Conservation (phyloP, 208 protist species). For the Spongospora subterranea region DNA sequence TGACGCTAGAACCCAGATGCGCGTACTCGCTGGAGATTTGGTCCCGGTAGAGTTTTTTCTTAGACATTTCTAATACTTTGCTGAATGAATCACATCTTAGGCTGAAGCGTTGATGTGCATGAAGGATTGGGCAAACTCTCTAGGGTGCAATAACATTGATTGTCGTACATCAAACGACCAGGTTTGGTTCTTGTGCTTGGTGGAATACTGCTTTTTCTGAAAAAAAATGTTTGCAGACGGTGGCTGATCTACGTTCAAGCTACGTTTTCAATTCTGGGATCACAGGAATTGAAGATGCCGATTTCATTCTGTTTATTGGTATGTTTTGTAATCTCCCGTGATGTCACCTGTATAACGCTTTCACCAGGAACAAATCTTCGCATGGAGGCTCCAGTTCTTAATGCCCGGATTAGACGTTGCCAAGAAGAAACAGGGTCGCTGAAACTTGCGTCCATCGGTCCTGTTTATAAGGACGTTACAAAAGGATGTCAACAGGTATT, state of each 20-base stretch:
- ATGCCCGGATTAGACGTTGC: conserved; percentile 72
- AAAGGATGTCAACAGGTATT: conserved; percentile 43
- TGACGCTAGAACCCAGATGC: not conserved
- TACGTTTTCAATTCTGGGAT: conserved; percentile 73
- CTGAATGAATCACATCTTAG: conserved; percentile 49
- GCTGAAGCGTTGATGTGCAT: conserved; percentile 71
- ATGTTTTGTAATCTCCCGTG: not conserved
- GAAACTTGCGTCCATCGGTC: conserved; percentile 22
- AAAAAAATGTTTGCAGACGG: not conserved
- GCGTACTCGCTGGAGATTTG: conserved; percentile 26
- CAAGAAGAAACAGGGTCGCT: conserved; percentile 22
- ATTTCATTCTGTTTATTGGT: conserved; percentile 71
- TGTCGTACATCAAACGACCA: not conserved
- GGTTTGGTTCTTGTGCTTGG: not conserved
- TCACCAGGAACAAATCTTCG: conserved; percentile 69
- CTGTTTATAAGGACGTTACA: conserved; percentile 46
- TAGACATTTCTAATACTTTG: not conserved
- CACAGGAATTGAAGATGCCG: conserved; percentile 70
- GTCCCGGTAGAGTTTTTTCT: not conserved
- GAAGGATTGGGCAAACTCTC: conserved; percentile 71
- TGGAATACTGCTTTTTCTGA: not conserved
- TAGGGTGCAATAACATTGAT: conserved; percentile 59
- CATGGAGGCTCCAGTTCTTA: conserved; percentile 73
- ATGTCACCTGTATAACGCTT: not conserved
- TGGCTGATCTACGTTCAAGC: conserved; percentile 65